These are phyloP conservation scores for Phylloporus sp. DNA, from an alignment of 768 basidiomycete species.

Conservation along the genomic window DNA sequence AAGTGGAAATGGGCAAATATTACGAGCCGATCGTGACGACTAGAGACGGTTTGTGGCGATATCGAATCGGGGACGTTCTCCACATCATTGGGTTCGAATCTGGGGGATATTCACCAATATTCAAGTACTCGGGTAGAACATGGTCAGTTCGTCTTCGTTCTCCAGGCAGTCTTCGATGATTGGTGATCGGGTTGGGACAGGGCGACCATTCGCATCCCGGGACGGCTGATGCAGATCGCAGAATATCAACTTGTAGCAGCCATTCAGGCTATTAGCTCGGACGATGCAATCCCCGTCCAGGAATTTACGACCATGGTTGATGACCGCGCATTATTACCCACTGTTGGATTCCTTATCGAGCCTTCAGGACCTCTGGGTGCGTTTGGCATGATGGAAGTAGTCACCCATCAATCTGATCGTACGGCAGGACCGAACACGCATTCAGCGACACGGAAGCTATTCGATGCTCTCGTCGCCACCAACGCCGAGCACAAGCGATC, in stretches of 20 bases:
- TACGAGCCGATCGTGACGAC: conserved; percentile 14
- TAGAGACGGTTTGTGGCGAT: conserved; percentile 15
- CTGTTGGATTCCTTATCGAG: conserved; percentile 17
- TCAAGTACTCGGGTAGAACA: conserved; percentile 10
- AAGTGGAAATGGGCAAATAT: conserved; percentile 3
- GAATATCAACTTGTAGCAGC: conserved; percentile 10
- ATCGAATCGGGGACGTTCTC: conserved; percentile 13
- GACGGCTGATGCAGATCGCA: not conserved
- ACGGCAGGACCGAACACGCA: conserved; percentile 2
- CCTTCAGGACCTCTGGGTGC: conserved; percentile 7
- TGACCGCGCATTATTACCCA: not conserved
- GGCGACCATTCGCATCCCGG: conserved; percentile 7
- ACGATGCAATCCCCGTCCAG: conserved; percentile 4
- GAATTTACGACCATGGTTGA: conserved; percentile 19
- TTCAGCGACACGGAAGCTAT: not conserved
- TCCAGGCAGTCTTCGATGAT: no score
- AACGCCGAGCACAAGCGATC: not conserved
- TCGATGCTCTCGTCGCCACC: conserved; percentile 7
- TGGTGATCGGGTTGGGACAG: conserved; percentile 1
- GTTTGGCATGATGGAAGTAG: not conserved
- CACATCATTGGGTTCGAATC: conserved; percentile 13
- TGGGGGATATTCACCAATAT: conserved; percentile 5
- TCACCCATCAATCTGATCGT: not conserved
- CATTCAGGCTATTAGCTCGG: not conserved
- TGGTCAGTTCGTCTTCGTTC: no score